Evolutionary conservation across 2,329 filamentous ascomycete genomes (phyloP), one percentile per base, ranked within the genome.

Genomic region (Venturia effusa): DNA sequence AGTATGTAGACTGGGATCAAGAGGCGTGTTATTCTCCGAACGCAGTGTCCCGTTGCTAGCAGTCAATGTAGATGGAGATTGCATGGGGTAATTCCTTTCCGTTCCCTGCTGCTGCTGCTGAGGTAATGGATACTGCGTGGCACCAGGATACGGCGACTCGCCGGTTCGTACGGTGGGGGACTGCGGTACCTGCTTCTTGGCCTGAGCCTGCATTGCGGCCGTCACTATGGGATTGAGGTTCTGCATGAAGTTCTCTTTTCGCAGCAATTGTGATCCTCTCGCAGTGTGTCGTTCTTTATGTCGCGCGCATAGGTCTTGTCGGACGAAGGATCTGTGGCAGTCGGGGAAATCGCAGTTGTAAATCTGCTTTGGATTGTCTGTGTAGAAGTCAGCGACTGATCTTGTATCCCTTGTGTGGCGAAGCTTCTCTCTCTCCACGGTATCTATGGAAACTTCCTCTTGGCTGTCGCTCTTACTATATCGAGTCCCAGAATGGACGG

Each of bases 271-370:
- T 22, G 89, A 91, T 61, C 88, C 89, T 71, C 90, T 88, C 61
- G 77, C 78, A 10, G 76, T 79, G 67, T 80, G 77, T 67, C 78
- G 72, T 70, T 80, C 78, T 68, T 76, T 78, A 73, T 81, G 79
- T 66, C 79, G 87, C 71, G 94, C 88, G 72, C 94, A 92, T 65
- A 99, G 81, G 74, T 99, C 94, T 68, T 95, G 90, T 67, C 94
- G 87, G 65, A 97, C 93, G 77, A 97, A 99, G 39, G 89, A 88
- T 61, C 93, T 88, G 66, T 87, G 85, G 75, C 94, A 99, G 71
- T 92, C 91, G 24, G 90, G 90, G 70, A 92, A 96, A 72, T 95
- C 90, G 79, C 94, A 97, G 71, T 86, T 85, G 74, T 96, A 97
- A 64, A 96, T 96, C 73, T 95, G 90, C 77, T 97, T 97, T 22